Conservation (phyloP, 768 basidiomycete species). For the Pleurotus citrinopileatus region DNA sequence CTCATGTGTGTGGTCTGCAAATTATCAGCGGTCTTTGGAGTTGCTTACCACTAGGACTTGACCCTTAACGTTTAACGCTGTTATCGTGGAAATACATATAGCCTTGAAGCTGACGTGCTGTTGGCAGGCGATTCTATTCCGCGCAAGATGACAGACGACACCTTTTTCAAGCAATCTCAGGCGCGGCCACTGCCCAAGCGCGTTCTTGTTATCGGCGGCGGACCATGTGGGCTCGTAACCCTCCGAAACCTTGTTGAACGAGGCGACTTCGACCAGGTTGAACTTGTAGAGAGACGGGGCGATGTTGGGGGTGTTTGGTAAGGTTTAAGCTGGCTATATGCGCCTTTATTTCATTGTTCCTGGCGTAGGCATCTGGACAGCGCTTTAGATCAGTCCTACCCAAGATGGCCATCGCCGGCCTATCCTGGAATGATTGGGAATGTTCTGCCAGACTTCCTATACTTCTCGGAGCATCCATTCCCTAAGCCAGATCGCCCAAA, state of each 20-base stretch:
- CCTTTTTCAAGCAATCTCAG: too few relatives aligned
- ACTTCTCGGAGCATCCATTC: conserved; percentile 35
- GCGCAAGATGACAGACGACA: too few relatives aligned
- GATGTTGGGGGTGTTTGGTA: conserved; percentile 54
- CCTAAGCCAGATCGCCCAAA: conserved; percentile 25
- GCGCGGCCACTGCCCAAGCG: conserved; percentile 20
- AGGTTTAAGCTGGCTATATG: conserved; percentile 3
- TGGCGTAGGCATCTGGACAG: conserved; percentile 30
- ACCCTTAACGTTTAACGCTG: background rate
- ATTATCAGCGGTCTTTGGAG: background rate
- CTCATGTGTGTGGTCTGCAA: too few relatives aligned
- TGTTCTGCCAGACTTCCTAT: conserved; percentile 43
- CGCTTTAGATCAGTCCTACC: conserved; percentile 11
- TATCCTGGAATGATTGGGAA: conserved; percentile 50
- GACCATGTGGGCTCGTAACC: conserved; percentile 44
- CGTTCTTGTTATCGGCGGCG: conserved; percentile 45
- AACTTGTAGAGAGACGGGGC: conserved; percentile 42
- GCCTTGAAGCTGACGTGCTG: too few relatives aligned
- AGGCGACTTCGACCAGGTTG: conserved; percentile 39
- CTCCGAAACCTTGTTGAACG: conserved; percentile 44
- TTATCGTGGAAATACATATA: background rate
- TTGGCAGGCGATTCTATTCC: too few relatives aligned
- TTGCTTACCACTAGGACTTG: background rate
- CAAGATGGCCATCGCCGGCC: conserved; percentile 44
- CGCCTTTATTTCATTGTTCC: background rate